Base-by-base conservation (phyloP, 73 alveolate genomes). In the Paramecium sexaurelia region DNA sequence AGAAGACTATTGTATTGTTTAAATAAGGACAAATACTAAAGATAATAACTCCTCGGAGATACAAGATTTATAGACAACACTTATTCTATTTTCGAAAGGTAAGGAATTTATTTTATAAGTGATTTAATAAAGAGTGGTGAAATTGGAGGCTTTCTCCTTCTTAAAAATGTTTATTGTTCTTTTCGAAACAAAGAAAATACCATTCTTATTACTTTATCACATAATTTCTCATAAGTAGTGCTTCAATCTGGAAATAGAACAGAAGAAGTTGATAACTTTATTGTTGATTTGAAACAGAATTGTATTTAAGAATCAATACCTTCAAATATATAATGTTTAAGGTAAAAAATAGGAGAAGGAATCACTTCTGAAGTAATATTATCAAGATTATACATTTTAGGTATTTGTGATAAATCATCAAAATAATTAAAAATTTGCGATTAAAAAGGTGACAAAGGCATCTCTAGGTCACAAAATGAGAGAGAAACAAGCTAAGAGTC, bases 61-160 rank as follows among this genome's bases (percentile, higher is more conserved):
- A 57, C 40, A 57, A 57, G 20, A 24, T 57, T 9, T 57, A 57
- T 57, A 24, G 78, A 26, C 8, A 57, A 22, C 78, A 57, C 40
- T 32, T 57, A 32, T 57, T 57, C 78, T 57, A 57, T 32, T 57
- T 57, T 57, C 78, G 78, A 26, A 32, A 57, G 78, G 78, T 57
- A 57, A 57, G 78, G 43, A 6, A 57, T 32, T 57, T 26, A 57
- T 57, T 26, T 57, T 57, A 57, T 57, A 26, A 57, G 78, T 57
- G 78, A 7, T 57, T 32, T 57, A 19, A 57, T 57, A 7, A 20
- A 57, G 78, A 57, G 22, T 57, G 78, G 78, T 57, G 78, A 57
- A 32, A 57, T 57, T 26, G 78, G 78, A 57, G 78, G 78, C 15
- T 57, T 57, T 57, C 35, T 57, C 40, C 43, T 26, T 0, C 78